Conservation (phyloP, 2,329 filamentous ascomycete genomes). For the Aschersonia sp. region DNA sequence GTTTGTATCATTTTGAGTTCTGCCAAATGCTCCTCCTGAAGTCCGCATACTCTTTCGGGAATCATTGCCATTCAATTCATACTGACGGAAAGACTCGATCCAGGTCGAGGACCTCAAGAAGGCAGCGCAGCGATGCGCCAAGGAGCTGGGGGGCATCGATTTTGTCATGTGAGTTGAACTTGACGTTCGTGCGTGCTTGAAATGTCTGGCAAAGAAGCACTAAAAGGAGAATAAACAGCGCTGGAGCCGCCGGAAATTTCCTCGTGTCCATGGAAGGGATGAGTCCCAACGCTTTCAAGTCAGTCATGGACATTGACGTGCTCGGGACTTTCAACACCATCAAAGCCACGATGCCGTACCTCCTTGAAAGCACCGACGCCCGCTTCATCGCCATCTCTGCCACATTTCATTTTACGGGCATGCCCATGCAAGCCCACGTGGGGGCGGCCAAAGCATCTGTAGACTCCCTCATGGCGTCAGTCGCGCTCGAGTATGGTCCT, state of each 20-base stretch:
- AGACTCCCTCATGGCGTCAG: slow-evolving; percentile 66
- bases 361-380: slow-evolving; percentile 61
- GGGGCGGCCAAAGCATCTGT: slow-evolving; percentile 82
- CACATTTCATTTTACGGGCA: slow-evolving; percentile 80
- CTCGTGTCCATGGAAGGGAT: slow-evolving; percentile 72
- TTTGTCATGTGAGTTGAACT: slow-evolving; percentile 61
- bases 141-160: slow-evolving; percentile 78
- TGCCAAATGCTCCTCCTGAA: not conserved
- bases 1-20: not conserved
- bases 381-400: slow-evolving; percentile 84
- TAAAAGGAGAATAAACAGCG: slow-evolving; percentile 32
- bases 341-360: slow-evolving; percentile 76
- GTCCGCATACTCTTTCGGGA: not conserved
- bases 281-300: slow-evolving; percentile 80
- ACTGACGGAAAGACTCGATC: not conserved
- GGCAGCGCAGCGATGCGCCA: slow-evolving; percentile 66
- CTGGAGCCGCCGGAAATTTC: slow-evolving; percentile 93
- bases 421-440: slow-evolving; percentile 80
- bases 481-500: slow-evolving; percentile 83
- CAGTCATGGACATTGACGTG: slow-evolving; percentile 93
- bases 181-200: not conserved
- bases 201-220: not conserved
- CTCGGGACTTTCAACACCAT: slow-evolving; percentile 88
- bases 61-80: not conserved
- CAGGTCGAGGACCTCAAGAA: slow-evolving; percentile 26